A percentile compares a stretch with the other conserved stretches of the same genome.
Conservation (phyloP, 805 yeast species). For the Lachancea sp. region DNA sequence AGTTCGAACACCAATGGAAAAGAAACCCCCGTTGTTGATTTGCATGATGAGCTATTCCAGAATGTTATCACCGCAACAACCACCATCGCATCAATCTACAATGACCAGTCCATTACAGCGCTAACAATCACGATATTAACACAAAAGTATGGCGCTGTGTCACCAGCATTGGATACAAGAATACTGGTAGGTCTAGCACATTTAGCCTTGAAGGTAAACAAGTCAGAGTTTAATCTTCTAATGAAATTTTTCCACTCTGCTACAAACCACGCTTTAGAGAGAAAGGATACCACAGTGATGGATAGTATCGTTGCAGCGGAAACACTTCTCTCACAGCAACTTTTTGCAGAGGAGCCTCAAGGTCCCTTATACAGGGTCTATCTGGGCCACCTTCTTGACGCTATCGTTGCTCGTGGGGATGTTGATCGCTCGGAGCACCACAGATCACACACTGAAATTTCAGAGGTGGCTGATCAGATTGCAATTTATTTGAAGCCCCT, state of each 20-base stretch:
- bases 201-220: conserved; percentile 55
- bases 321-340: conserved; percentile 34
- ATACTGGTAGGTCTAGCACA: conserved; percentile 57
- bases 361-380: conserved; percentile 48
- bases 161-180: conserved; percentile 47
- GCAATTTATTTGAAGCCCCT: conserved; percentile 61
- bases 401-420: conserved; percentile 73
- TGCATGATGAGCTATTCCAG: conserved; percentile 38
- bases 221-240: conserved; percentile 61
- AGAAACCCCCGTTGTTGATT: conserved; percentile 6
- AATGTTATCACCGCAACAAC: conserved; percentile 66
- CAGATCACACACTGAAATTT: conserved; percentile 66
- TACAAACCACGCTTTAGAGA: conserved; percentile 39
- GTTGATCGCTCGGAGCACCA: conserved; percentile 69
- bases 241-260: conserved; percentile 51
- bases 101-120: conserved; percentile 66
- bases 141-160: conserved; percentile 55
- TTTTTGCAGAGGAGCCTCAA: conserved; percentile 23
- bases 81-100: conserved; percentile 57
- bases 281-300: conserved; percentile 34
- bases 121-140: conserved; percentile 75
- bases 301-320: conserved; percentile 47
- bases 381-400: conserved; percentile 57
- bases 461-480: conserved; percentile 64
- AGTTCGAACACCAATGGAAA: background rate